Percentiles rank a stretch among this genome's conserved stretches.
Conservation (phyloP, 768 basidiomycete species). For the Pulveroboletus sp. region DNA sequence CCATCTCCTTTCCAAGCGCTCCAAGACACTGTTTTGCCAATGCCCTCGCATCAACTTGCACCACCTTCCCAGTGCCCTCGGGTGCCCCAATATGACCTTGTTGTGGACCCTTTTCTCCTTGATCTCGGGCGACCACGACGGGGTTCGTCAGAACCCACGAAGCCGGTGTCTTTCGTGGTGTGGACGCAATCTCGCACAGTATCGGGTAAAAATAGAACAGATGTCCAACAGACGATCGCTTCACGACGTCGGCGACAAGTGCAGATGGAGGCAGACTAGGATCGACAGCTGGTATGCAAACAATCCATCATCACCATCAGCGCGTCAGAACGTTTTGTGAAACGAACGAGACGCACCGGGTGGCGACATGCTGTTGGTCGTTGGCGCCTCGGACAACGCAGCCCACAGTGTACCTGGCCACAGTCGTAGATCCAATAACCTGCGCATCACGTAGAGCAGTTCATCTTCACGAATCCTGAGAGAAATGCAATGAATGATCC, state of each 20-base stretch:
- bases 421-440: conserved; percentile 66
- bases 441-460: conserved; percentile 74
- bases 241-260: conserved; percentile 65
- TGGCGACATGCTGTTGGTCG: conserved; percentile 46
- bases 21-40: conserved; percentile 65
- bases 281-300: conserved; percentile 35
- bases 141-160: conserved; percentile 48
- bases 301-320: background rate
- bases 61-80: conserved; percentile 19
- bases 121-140: conserved; percentile 7
- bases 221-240: conserved; percentile 74
- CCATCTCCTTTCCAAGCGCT: conserved; percentile 73
- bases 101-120: conserved; percentile 5
- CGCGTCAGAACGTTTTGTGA: background rate
- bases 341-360: conserved; percentile 42
- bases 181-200: conserved; percentile 73
- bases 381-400: conserved; percentile 61
- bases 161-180: conserved; percentile 61
- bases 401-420: conserved; percentile 78
- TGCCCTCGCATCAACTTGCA: conserved; percentile 59
- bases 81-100: conserved; percentile 20
- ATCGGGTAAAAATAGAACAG: conserved; percentile 84
- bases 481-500: background rate
- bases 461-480: conserved; percentile 83
- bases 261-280: conserved; percentile 42